phyloP scores from a whole-genome alignment of 495 filamentous ascomycete species.

The Chlorociboria aeruginascens region DNA sequence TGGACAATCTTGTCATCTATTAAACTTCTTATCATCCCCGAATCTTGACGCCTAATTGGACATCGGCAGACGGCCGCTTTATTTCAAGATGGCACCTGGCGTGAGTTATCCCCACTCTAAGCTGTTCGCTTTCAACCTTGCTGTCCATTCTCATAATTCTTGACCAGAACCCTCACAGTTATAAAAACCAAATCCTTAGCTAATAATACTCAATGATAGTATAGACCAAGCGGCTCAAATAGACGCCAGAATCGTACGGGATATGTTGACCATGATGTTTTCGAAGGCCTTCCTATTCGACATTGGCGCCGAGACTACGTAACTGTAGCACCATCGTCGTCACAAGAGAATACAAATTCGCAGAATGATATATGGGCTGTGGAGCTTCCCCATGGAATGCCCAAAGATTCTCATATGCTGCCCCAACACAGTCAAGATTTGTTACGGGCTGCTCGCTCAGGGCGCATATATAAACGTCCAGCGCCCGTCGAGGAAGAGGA shows the following conservation, averaged over 20 bases:
- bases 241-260: slow-evolving; percentile 58
- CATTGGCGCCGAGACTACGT: slow-evolving; percentile 74
- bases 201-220: slow-evolving; percentile 1
- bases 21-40: too few species aligned
- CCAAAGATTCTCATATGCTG: slow-evolving; percentile 74
- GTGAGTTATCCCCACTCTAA: too few species aligned
- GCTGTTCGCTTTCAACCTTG: too few species aligned
- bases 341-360: slow-evolving; percentile 35
- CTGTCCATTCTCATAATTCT: neutral
- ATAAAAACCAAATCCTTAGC: neutral
- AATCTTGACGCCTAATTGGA: too few species aligned
- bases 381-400: slow-evolving; percentile 62
- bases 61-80: too few species aligned
- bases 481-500: slow-evolving; percentile 37
- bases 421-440: slow-evolving; percentile 69
- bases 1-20: too few species aligned
- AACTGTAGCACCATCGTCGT: slow-evolving; percentile 53
- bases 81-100: too few species aligned
- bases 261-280: slow-evolving; percentile 85
- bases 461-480: slow-evolving; percentile 51
- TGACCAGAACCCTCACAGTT: neutral
- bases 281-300: slow-evolving; percentile 86
- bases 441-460: slow-evolving; percentile 70
- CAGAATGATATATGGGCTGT: slow-evolving; percentile 38
- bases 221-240: slow-evolving; percentile 34